These are phyloP conservation scores for Penicillium odoratum DNA, from an alignment of 495 filamentous ascomycete genomes.

Conservation along the genomic window DNA sequence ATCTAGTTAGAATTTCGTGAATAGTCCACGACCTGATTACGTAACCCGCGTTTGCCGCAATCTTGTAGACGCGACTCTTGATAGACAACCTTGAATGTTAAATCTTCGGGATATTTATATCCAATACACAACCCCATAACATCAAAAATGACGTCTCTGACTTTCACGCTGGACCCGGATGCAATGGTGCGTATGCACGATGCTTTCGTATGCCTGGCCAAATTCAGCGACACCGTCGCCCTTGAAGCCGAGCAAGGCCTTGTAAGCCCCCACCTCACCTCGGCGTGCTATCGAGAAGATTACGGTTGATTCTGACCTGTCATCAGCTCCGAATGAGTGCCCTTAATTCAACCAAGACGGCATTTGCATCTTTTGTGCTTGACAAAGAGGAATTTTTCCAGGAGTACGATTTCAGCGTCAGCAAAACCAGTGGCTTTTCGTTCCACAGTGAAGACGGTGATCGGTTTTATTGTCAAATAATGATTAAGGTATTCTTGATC, in stretches of 20 bases:
- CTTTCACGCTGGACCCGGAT: not conserved
- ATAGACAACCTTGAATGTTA: not conserved
- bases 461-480: conserved; percentile 74
- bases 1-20: too few relatives aligned
- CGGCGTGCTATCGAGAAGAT: not conserved
- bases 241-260: conserved; percentile 77
- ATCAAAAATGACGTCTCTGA: conserved; percentile 9
- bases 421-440: conserved; percentile 9
- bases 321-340: conserved; percentile 74
- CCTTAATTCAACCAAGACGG: conserved; percentile 90
- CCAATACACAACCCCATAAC: not conserved
- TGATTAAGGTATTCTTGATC: conserved; percentile 55
- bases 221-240: conserved; percentile 88
- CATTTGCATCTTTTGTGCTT: conserved; percentile 81
- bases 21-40: not conserved
- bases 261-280: conserved; percentile 42
- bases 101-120: not conserved
- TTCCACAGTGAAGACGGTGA: conserved; percentile 22
- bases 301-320: conserved; percentile 5
- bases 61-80: not conserved
- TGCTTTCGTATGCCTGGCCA: conserved; percentile 78
- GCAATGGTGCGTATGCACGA: conserved; percentile 70
- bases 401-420: conserved; percentile 53
- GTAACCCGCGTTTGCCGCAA: not conserved
- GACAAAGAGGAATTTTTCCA: conserved; percentile 77